These are phyloP conservation scores for Silene coronaria DNA, from an alignment of 179 eudicot genomes.

Conservation along the genomic window DNA sequence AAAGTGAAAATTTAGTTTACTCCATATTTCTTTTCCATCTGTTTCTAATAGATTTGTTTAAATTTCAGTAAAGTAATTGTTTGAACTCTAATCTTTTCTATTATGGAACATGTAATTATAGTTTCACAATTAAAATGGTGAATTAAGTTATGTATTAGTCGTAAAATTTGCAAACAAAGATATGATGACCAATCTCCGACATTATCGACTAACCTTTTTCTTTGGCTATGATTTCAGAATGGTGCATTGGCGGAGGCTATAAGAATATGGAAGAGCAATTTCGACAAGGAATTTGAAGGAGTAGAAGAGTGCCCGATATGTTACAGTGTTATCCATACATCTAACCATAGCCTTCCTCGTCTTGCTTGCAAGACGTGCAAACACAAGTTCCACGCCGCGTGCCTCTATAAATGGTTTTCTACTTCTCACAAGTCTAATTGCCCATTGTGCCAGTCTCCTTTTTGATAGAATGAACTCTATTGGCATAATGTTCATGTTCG, in stretches of 20 bases:
- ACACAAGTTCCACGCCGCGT: conserved; percentile 93
- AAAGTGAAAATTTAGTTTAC: too few relatives aligned
- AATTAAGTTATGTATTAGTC: too few relatives aligned
- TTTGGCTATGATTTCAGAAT: conserved; percentile 44
- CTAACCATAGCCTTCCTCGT: conserved; percentile 84
- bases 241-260: conserved; percentile 98
- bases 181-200: neutral
- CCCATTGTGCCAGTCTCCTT: conserved; percentile 95
- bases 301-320: conserved; percentile 98
- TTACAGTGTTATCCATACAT: conserved; percentile 91
- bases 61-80: too few relatives aligned
- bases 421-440: conserved; percentile 96
- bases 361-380: conserved; percentile 98
- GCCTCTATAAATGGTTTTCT: conserved; percentile 95
- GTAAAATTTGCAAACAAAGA: neutral
- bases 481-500: neutral
- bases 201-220: neutral
- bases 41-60: too few relatives aligned
- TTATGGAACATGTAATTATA: too few relatives aligned
- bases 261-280: conserved; percentile 84
- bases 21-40: too few relatives aligned
- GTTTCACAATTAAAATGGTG: too few relatives aligned
- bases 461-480: conserved; percentile 28
- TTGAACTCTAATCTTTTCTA: too few relatives aligned
- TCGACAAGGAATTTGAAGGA: conserved; percentile 97